phyloP scores from a whole-genome alignment of 306 rosid species.

The Cicer yamashitae region DNA sequence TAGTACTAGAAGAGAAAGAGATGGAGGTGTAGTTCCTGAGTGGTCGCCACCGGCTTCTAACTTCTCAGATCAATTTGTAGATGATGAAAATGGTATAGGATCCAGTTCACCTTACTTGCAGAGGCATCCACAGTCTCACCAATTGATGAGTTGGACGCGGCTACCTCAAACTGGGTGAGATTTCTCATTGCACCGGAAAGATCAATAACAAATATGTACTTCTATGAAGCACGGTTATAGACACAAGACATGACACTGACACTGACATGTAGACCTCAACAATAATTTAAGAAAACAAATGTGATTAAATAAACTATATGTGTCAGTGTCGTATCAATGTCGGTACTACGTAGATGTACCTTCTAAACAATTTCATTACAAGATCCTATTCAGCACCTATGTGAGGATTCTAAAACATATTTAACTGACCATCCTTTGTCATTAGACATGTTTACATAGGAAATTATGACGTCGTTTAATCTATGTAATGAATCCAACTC shows the following conservation, averaged over 20 bases:
- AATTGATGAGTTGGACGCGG: conserved; percentile 79
- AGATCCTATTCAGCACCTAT: conserved; percentile 17
- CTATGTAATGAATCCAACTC: neutral
- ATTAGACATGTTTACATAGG: neutral
- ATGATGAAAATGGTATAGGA: conserved; percentile 78
- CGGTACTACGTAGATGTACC: too few relatives aligned
- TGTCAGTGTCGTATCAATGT: too few relatives aligned
- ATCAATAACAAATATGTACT: neutral
- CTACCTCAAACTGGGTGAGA: conserved; percentile 94
- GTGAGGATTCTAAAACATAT: conserved; percentile 16
- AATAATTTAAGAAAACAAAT: too few relatives aligned
- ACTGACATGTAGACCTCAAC: too few relatives aligned
- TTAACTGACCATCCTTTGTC: conserved; percentile 1
- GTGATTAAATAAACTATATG: too few relatives aligned
- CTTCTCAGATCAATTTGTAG: conserved; percentile 76
- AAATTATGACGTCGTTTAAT: neutral
- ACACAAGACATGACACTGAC: too few relatives aligned
- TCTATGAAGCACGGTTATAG: too few relatives aligned
- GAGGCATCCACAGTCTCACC: conserved; percentile 95
- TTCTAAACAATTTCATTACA: neutral
- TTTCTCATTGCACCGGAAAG: conserved; percentile 37
- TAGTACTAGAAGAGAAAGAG: conserved; percentile 84
- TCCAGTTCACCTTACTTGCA: conserved; percentile 79
- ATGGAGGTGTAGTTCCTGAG: conserved; percentile 87
- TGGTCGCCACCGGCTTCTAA: conserved; percentile 87